These are phyloP conservation scores for Phylloporus rhodoxanthus DNA, from an alignment of 768 basidiomycete species.

Conservation along the genomic window DNA sequence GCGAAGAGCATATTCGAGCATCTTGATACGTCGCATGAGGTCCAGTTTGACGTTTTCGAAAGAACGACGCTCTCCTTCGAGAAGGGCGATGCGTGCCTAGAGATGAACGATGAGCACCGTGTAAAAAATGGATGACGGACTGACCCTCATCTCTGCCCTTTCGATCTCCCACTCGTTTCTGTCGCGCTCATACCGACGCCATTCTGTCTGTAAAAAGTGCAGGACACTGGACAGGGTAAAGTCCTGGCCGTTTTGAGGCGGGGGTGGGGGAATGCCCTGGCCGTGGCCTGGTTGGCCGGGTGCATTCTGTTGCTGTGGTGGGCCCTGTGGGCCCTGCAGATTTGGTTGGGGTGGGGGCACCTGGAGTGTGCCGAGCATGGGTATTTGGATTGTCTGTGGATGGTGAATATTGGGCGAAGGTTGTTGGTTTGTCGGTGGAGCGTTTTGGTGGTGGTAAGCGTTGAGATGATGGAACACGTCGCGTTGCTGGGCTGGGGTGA, in stretches of 20 bases:
- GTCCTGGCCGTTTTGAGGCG: constrained; percentile 84
- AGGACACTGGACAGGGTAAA: constrained; percentile 90
- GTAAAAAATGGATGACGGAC: constrained; percentile 21
- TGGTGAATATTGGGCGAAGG: constrained; percentile 32
- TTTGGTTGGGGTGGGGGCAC: constrained; percentile 48
- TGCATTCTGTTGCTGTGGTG: constrained; percentile 49
- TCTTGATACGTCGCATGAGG: constrained; percentile 93
- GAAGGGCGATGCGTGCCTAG: constrained; percentile 91
- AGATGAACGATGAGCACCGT: constrained; percentile 11
- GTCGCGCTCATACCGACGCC: constrained; percentile 96
- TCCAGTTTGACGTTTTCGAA: constrained; percentile 97
- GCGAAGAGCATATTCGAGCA: constrained; percentile 96
- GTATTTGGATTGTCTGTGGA: constrained; percentile 44
- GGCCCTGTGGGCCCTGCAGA: constrained; percentile 33
- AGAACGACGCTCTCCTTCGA: constrained; percentile 94
- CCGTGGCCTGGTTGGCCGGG: constrained; percentile 51
- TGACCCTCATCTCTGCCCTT: constrained; percentile 95
- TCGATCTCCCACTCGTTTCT: constrained; percentile 99
- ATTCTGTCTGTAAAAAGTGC: constrained; percentile 97
- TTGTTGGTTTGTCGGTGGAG: constrained; percentile 14
- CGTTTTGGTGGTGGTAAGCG: constrained; percentile 28
- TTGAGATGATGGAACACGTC: constrained; percentile 27
- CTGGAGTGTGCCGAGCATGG: constrained; percentile 72
- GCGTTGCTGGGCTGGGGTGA: constrained; percentile 22
- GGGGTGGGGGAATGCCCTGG: constrained; percentile 61